Percentiles rank a stretch among this genome's conserved stretches.
Evolutionary conservation across 2,329 filamentous ascomycete genomes (phyloP).

Genomic region (Neobulgaria alba): DNA sequence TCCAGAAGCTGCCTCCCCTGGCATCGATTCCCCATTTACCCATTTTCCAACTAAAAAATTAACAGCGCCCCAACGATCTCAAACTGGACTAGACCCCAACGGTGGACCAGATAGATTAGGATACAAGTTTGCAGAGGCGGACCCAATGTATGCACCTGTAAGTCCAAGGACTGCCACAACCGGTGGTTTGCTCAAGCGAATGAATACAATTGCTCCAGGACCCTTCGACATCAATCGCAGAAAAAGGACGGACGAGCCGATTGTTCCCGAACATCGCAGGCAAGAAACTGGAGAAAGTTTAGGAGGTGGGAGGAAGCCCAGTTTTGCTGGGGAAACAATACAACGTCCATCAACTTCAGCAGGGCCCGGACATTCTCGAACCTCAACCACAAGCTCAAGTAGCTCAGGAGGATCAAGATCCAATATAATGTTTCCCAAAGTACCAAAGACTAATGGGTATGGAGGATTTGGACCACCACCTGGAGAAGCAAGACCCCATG

Average conservation of each 20-base stretch:
- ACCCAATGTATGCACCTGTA: slow-evolving; percentile 37
- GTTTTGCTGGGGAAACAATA: slow-evolving; percentile 9
- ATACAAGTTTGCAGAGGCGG: slow-evolving; percentile 25
- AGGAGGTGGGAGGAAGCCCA: slow-evolving; percentile 8
- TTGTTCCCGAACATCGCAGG: slow-evolving; percentile 22
- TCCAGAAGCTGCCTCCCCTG: slow-evolving; percentile 34
- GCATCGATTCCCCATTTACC: slow-evolving; percentile 44
- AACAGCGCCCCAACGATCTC: slow-evolving; percentile 10
- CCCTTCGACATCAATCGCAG: slow-evolving; percentile 49
- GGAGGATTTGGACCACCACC: slow-evolving; percentile 46
- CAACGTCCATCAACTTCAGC: slow-evolving; percentile 16
- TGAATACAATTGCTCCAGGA: slow-evolving; percentile 58
- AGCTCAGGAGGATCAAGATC: slow-evolving; percentile 17
- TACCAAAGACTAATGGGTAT: slow-evolving; percentile 42
- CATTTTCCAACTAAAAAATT: slow-evolving; percentile 40
- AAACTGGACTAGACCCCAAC: not conserved
- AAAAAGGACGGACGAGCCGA: slow-evolving; percentile 18
- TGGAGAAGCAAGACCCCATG: slow-evolving; percentile 31
- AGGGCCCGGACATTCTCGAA: slow-evolving; percentile 18
- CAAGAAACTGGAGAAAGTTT: slow-evolving; percentile 17
- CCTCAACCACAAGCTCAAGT: slow-evolving; percentile 15
- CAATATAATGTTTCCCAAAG: slow-evolving; percentile 11
- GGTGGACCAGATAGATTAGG: slow-evolving; percentile 11
- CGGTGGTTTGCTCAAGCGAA: slow-evolving; percentile 46
- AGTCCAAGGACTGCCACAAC: slow-evolving; percentile 38